Conservation (phyloP, 2,329 filamentous ascomycete species). For the Stagonosporopsis rhizophila region DNA sequence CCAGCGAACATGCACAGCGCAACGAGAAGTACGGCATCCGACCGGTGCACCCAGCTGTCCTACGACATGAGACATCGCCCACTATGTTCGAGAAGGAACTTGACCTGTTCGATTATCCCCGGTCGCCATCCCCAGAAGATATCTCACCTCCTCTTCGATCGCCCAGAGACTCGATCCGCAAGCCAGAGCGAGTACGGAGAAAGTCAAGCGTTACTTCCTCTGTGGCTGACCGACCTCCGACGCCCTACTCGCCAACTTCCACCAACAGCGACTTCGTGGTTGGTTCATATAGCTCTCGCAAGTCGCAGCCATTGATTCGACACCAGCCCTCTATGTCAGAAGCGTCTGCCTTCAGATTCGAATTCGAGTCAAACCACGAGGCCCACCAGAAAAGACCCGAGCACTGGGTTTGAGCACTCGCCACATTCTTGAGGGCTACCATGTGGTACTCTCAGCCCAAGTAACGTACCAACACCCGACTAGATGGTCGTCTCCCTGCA, state of each 20-base stretch:
- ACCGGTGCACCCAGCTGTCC: slow-evolving; percentile 34
- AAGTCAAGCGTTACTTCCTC: slow-evolving; percentile 47
- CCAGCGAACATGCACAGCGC: slow-evolving; percentile 47
- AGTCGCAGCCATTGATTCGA: slow-evolving; percentile 35
- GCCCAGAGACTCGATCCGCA: slow-evolving; percentile 39
- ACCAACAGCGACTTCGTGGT: slow-evolving; percentile 36
- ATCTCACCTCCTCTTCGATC: slow-evolving; percentile 28
- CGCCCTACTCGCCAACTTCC: slow-evolving; percentile 49
- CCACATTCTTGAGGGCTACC: slow-evolving; percentile 7
- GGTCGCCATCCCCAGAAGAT: slow-evolving; percentile 39
- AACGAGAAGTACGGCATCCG: slow-evolving; percentile 47
- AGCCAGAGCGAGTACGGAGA: slow-evolving; percentile 42
- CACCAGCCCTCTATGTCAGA: slow-evolving; percentile 50
- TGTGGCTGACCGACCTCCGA: slow-evolving; percentile 48
- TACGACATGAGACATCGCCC: slow-evolving; percentile 38
- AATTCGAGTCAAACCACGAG: slow-evolving; percentile 38
- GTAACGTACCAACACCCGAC: slow-evolving; percentile 10
- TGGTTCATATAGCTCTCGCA: slow-evolving; percentile 36
- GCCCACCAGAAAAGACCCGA: slow-evolving; percentile 25
- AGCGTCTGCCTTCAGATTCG: slow-evolving; percentile 47
- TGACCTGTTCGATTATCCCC: slow-evolving; percentile 34
- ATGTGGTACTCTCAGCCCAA: slow-evolving; percentile 14
- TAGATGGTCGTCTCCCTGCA: slow-evolving; percentile 12
- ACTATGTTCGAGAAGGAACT: slow-evolving; percentile 47
- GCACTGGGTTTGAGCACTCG: slow-evolving; percentile 28